Evolutionary conservation across 768 basidiomycete species (phyloP).

Genomic region (Cytidiella melzeri): DNA sequence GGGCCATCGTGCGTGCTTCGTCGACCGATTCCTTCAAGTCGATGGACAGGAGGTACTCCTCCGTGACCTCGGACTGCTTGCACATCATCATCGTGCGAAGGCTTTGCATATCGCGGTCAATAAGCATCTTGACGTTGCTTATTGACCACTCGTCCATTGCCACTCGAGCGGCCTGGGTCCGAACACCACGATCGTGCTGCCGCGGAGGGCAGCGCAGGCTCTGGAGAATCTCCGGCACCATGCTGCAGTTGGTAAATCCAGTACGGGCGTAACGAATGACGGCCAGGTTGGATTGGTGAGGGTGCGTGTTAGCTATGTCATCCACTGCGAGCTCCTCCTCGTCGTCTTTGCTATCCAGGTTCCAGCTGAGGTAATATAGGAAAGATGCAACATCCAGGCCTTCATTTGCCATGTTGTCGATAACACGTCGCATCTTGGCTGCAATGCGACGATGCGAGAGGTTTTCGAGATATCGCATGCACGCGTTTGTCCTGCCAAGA

Average conservation of each 20-base stretch:
- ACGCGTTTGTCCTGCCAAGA: no score
- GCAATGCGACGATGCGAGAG: no score
- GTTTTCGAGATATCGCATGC: no score
- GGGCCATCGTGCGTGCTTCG: not conserved
- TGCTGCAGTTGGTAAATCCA: not conserved
- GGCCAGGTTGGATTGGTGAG: no score
- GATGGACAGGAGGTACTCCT: slow-evolving; percentile 5
- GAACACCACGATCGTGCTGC: not conserved
- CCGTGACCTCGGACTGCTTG: not conserved
- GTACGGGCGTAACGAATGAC: slow-evolving; percentile 1
- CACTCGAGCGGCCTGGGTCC: not conserved
- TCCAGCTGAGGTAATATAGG: no score
- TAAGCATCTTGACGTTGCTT: not conserved
- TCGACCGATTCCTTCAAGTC: not conserved
- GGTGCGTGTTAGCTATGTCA: no score
- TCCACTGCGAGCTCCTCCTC: no score
- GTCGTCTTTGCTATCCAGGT: no score
- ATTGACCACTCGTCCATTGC: not conserved
- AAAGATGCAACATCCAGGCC: no score
- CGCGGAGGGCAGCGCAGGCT: no score
- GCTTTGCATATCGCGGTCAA: slow-evolving; percentile 3
- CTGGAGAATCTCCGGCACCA: not conserved
- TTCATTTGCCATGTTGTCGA: no score
- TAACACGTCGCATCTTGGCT: no score
- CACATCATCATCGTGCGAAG: not conserved